Percentiles rank a stretch among this genome's conserved stretches.
Conservation (phyloP, 495 filamentous ascomycete species). For the Ascodesmis nigricans region DNA sequence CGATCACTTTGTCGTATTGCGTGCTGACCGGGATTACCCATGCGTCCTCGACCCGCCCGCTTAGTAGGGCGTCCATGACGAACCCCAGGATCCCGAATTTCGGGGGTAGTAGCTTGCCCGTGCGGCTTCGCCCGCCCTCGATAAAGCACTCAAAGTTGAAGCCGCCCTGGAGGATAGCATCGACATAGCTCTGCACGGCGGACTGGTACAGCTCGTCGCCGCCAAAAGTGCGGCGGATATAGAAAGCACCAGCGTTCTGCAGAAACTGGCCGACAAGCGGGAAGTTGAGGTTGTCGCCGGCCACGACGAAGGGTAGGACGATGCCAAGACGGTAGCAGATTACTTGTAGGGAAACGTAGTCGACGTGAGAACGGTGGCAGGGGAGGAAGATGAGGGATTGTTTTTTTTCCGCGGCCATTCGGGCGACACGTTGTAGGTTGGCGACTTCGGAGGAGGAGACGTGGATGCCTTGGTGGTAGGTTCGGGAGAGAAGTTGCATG, state of each 20-base stretch:
- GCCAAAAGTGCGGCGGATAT: constrained; percentile 78
- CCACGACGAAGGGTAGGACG: constrained; percentile 74
- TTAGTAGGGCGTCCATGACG: constrained; percentile 69
- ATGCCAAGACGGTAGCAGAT: constrained; percentile 88
- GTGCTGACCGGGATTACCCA: constrained; percentile 88
- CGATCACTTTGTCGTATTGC: constrained; percentile 96
- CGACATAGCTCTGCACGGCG: constrained; percentile 85
- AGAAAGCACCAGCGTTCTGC: constrained; percentile 93
- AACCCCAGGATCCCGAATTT: constrained; percentile 95
- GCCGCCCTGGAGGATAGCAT: constrained; percentile 69
- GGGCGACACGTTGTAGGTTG: constrained; percentile 55
- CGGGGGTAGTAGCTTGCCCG: constrained; percentile 76
- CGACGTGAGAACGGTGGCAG: constrained; percentile 82
- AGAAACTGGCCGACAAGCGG: constrained; percentile 73
- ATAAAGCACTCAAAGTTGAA: constrained; percentile 95
- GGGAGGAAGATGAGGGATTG: constrained; percentile 92
- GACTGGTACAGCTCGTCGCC: constrained; percentile 78
- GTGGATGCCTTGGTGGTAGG: constrained; percentile 93
- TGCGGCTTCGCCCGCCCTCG: constrained; percentile 78
- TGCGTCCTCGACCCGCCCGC: constrained; percentile 70
- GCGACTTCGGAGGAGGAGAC: constrained; percentile 85
- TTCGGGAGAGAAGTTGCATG: constrained; percentile 71
- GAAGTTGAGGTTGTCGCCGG: constrained; percentile 90
- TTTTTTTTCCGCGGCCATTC: constrained; percentile 61
- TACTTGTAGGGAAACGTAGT: constrained; percentile 81